Base-by-base conservation (phyloP, 371 early-diverging fungal genomes). In the Rhizomucor pusillus region DNA sequence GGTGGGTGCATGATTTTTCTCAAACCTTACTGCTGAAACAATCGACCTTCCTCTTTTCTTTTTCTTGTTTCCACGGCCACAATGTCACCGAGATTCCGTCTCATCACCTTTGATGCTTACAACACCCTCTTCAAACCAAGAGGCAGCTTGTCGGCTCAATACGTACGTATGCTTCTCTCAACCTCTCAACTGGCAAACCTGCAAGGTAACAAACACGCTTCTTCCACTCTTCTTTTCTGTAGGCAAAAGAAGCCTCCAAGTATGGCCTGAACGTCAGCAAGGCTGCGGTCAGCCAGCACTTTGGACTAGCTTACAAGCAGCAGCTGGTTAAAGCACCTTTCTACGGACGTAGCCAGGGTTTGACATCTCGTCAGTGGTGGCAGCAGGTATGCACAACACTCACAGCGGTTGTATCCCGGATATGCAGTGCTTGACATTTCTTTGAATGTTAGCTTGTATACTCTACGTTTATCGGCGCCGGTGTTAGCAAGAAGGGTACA, bases 31-130 rank as follows among this genome's bases (percentile, higher is more conserved):
- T 7, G 47, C 1, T 29, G 25, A 39, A 52, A 33, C 52, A 52
- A 53, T 18, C 23, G 1, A n/a, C 43, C 47, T 5, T 33, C n/a
- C 41, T 18, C 18, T 47, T 34, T 11, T 40, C 3, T 56, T 43
- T 14, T 9, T 56, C 33, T 34, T 4, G 12, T 19, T 48, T 11
- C n/a, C 29, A 34, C 18, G 14, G 41, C 20, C 29, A 54, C 16
- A 45, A 46, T 35, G 29, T 19, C 44, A 37, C 13, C 50, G 24
- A 59, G 57, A 29, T 65, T 71, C 12, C 59, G 57, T 39, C 55
- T 71, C 4, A 62, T 73, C 46, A 71, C 77, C 1, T 73, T 77
- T 52, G 77, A 73, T 41, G 77, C 77, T 5, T 77, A 67, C 24
- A 68, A 73, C 47, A 77, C 77, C 1, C 59, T 73, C n/a, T 73